phyloP scores from a whole-genome alignment of 129 eudicot species.

The Daucus carota region DNA sequence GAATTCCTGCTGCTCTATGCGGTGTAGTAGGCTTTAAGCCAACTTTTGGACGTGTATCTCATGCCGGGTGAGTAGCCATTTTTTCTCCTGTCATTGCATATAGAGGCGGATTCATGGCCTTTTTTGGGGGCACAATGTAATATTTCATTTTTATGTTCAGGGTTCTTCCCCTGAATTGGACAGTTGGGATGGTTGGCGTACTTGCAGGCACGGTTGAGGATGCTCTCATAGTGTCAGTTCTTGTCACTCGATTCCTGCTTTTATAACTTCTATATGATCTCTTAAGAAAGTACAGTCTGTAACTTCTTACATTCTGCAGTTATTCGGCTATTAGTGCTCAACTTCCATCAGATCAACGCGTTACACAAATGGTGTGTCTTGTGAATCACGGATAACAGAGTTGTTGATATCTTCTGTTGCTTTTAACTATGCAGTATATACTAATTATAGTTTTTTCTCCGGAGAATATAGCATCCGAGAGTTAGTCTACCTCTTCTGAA shows the following conservation, averaged over 20 bases:
- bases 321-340: constrained; percentile 83
- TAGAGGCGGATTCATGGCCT: background rate
- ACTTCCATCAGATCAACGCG: constrained; percentile 32
- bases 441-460: constrained; percentile 1
- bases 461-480: constrained; percentile 41
- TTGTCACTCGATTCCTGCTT: background rate
- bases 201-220: constrained; percentile 95
- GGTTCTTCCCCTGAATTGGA: constrained; percentile 91
- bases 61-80: constrained; percentile 54
- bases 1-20: constrained; percentile 98
- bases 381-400: background rate
- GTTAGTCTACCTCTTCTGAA: constrained; percentile 52
- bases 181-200: constrained; percentile 95
- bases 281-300: background rate
- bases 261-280: background rate
- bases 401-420: background rate
- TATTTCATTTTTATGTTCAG: constrained; percentile 30
- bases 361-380: constrained; percentile 29
- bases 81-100: background rate
- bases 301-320: constrained; percentile 31
- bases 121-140: background rate
- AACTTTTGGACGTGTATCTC: constrained; percentile 81
- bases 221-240: constrained; percentile 69
- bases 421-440: constrained; percentile 4
- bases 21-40: constrained; percentile 95